Evolutionary conservation across 495 filamentous ascomycete genomes (phyloP).

Genomic region (Daldinia bambusicola): DNA sequence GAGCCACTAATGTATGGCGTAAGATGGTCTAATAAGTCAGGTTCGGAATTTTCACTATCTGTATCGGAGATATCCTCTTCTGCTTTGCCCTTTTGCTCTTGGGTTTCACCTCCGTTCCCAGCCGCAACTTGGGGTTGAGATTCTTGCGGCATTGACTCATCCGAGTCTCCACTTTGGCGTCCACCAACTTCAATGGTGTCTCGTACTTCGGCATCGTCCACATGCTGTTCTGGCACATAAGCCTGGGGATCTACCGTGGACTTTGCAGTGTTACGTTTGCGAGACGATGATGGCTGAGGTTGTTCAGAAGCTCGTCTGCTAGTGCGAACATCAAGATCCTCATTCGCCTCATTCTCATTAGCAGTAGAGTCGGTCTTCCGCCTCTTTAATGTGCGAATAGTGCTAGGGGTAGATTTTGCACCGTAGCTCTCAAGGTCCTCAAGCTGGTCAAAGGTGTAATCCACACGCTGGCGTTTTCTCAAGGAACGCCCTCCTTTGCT

Average conservation of each 20-base stretch:
- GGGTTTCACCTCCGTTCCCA: not conserved
- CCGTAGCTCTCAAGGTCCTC: conserved; percentile 48
- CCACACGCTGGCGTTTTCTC: conserved; percentile 57
- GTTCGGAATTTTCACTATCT: conserved; percentile 8
- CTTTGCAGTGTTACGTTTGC: conserved; percentile 52
- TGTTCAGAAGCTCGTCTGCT: conserved; percentile 50
- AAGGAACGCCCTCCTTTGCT: conserved; percentile 61
- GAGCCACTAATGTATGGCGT: conserved; percentile 46
- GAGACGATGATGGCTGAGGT: conserved; percentile 43
- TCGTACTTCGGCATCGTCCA: conserved; percentile 57
- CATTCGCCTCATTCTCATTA: conserved; percentile 41
- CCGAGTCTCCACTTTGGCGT: conserved; percentile 44
- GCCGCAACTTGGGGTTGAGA: not conserved
- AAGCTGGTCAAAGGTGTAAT: conserved; percentile 58
- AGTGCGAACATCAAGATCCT: conserved; percentile 46
- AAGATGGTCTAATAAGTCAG: conserved; percentile 36
- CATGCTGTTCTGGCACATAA: conserved; percentile 47
- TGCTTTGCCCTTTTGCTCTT: conserved; percentile 3
- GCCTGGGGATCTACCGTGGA: conserved; percentile 42
- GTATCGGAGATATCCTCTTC: not conserved
- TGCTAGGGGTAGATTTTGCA: conserved; percentile 39
- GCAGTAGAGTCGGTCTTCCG: conserved; percentile 45
- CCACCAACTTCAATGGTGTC: conserved; percentile 62
- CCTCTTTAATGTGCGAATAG: conserved; percentile 42
- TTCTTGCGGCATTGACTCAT: conserved; percentile 26